phyloP scores from a whole-genome alignment of 371 early-diverging fungal genomes.

The Mortierella sp. region DNA sequence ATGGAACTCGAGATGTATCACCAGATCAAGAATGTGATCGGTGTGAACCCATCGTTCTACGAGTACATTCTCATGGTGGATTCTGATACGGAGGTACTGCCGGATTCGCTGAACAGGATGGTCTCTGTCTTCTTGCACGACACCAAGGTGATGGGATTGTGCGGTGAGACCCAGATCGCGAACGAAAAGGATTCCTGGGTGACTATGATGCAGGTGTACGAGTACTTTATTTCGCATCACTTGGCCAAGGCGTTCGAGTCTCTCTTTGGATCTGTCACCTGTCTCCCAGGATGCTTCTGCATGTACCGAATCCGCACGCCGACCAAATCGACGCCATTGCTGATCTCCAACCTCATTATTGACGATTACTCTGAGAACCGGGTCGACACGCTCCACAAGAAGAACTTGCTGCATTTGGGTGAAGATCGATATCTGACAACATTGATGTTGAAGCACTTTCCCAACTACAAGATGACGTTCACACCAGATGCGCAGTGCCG shows the following conservation, averaged over 20 bases:
- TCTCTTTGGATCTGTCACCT: constrained; percentile 98
- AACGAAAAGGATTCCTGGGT: constrained; percentile 92
- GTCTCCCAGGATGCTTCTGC: constrained; percentile 97
- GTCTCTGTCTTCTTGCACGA: constrained; percentile 91
- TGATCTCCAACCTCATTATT: constrained; percentile 92
- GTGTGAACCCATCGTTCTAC: constrained; percentile 87
- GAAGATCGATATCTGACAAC: constrained; percentile 97
- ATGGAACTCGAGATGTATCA: constrained; percentile 93
- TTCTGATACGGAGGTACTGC: constrained; percentile 92
- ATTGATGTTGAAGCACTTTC: constrained; percentile 98
- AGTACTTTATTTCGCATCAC: constrained; percentile 99
- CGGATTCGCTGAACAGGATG: constrained; percentile 87
- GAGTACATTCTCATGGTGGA: constrained; percentile 96
- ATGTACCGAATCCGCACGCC: constrained; percentile 94
- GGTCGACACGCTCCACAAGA: constrained; percentile 98
- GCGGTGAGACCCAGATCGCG: constrained; percentile 92
- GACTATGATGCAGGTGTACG: constrained; percentile 99
- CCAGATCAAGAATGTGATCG: constrained; percentile 93
- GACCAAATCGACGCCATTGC: constrained; percentile 86
- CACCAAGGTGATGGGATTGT: constrained; percentile 89
- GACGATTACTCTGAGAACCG: constrained; percentile 94
- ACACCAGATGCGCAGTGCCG: constrained; percentile 95
- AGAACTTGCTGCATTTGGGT: constrained; percentile 85
- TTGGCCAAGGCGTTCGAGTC: constrained; percentile 98
- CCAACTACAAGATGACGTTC: constrained; percentile 97